These are phyloP conservation scores for Chlorella sp. DNA, from an alignment of 139 green algal species.

Conservation along the genomic window DNA sequence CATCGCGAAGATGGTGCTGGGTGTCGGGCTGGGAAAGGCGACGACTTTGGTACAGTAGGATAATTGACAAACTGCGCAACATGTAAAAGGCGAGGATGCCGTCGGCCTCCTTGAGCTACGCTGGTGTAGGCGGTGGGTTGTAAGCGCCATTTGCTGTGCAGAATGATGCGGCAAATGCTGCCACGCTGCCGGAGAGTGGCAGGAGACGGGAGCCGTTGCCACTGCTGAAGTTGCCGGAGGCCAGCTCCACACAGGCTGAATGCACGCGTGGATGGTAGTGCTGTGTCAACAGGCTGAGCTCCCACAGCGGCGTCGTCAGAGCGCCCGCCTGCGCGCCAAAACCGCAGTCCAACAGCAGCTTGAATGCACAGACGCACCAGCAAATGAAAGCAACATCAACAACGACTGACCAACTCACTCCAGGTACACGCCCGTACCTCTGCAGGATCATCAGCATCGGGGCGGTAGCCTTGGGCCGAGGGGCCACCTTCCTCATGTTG, in stretches of 20 bases:
- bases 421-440: background rate
- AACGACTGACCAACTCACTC: background rate
- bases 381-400: background rate
- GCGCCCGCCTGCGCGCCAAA: conserved; percentile 24
- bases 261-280: conserved; percentile 55
- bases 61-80: background rate
- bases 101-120: no score
- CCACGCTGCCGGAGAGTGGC: background rate
- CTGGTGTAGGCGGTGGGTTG: conserved; percentile 15
- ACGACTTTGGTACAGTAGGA: no score
- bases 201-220: conserved; percentile 18
- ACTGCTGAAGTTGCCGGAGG: background rate
- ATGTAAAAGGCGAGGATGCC: background rate
- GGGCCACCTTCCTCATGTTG: conserved; percentile 67
- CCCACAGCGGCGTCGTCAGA: conserved; percentile 52
- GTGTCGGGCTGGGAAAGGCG: background rate
- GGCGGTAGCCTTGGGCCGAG: background rate
- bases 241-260: conserved; percentile 13
- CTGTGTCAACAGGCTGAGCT: conserved; percentile 48
- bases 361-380: background rate
- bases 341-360: background rate
- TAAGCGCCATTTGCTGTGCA: conserved; percentile 51
- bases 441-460: conserved; percentile 22
- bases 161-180: conserved; percentile 57
- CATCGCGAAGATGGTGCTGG: conserved; percentile 66